Base-by-base conservation (phyloP, 176 grass and related monocot genomes). In the Oryza officinalis region DNA sequence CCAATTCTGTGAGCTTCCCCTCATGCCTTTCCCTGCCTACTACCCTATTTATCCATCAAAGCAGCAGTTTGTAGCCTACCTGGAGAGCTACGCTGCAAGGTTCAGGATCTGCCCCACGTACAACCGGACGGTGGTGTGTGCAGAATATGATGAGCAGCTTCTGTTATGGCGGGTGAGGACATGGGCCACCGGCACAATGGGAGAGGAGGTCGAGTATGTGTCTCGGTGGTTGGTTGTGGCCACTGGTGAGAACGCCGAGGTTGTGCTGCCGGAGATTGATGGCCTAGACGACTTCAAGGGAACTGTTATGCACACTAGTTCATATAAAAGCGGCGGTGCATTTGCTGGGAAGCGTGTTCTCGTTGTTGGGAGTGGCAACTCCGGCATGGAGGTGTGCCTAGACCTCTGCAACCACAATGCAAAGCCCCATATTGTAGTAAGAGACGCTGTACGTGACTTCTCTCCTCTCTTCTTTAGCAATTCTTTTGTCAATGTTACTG, bases 371-470 rank as follows among this genome's bases (percentile, higher is more conserved):
- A 89, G 93, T 35, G 96, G 96, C 66, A 99, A 99, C 30, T 99
- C 96, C 26, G 96, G 96, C 67, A 99, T 99, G 96, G 96, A 99
- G 72, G 96, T 99, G 33, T 96, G 93, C 87, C 76, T 99, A 80
- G 96, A 99, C 77, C 90, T 99, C 70, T 96, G 93, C 91, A 92
- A 94, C 67, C 81, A 96, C 91, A 94, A 84, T 90, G 93, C 84
- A 38, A 49, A 76, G 18, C 93, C 97, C 13, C 84, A 86, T 90
- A 92, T 99, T 80, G 91, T 94, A 40, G 91, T 99, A 72, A 81
- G 93, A 89, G 97, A 99, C 54, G 61, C 83, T 83, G 97, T 99
- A 76, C 59, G 92, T 91, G 78, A 84, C 83, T 65, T 67, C 50
- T 54, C 88, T 79, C 57, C 64, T 38, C 80, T 60, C 69, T 59